phyloP scores from a whole-genome alignment of 129 eudicot species.

The Silybum marianum region DNA sequence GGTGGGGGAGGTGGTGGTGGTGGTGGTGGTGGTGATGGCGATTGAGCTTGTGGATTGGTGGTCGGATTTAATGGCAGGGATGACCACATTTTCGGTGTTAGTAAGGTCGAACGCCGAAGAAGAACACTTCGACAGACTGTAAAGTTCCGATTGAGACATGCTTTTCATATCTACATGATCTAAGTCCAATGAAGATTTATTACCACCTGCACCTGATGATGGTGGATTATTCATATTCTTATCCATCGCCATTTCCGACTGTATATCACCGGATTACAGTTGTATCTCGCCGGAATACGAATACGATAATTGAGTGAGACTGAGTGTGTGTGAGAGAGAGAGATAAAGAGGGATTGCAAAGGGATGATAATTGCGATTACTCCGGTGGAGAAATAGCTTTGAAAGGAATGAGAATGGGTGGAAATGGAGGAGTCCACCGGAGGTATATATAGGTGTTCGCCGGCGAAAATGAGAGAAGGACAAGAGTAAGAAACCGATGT shows the following conservation, averaged over 20 bases:
- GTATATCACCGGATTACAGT: background rate
- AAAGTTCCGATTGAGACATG: constrained; percentile 25
- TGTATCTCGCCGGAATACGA: background rate
- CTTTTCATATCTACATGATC: constrained; percentile 10
- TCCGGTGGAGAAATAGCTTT: too few species aligned
- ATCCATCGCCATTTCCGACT: constrained; percentile 7
- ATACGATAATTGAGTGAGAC: background rate
- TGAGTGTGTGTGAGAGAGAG: background rate
- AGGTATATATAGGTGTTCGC: background rate
- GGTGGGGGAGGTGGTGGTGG: background rate
- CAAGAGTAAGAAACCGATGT: constrained; percentile 24
- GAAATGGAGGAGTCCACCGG: constrained; percentile 10
- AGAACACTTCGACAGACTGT: constrained; percentile 6
- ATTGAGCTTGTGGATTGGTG: background rate
- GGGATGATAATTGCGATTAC: too few species aligned
- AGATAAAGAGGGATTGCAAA: background rate
- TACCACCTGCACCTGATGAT: too few species aligned
- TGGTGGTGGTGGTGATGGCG: too few species aligned
- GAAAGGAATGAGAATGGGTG: background rate
- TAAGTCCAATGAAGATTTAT: background rate
- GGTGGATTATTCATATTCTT: background rate
- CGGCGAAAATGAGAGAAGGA: constrained; percentile 1
- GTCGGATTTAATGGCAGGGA: background rate
- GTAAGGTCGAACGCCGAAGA: background rate
- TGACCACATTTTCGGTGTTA: background rate